Evolutionary conservation across 2,329 filamentous ascomycete genomes (phyloP).

Genomic region (Fusarium buharicum): DNA sequence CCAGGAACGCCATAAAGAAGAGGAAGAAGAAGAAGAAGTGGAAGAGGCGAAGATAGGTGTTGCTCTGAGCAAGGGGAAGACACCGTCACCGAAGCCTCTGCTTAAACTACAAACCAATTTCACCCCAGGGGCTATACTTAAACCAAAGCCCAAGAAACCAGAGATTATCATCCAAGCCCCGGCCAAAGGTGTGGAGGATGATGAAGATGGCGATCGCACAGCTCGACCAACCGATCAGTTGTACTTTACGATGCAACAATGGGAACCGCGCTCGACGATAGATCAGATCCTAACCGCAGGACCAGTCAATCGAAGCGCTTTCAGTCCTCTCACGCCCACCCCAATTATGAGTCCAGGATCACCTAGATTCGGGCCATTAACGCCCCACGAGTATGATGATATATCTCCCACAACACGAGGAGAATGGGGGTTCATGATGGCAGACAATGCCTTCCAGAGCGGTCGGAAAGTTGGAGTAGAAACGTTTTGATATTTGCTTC

Average conservation of each 20-base stretch:
- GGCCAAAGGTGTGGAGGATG: constrained; percentile 37
- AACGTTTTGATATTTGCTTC: constrained; percentile 27
- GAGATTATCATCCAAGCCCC: constrained; percentile 2
- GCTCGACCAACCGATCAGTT: constrained; percentile 50
- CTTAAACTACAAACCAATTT: constrained; percentile 61
- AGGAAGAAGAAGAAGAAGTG: constrained; percentile 32
- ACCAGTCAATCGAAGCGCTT: constrained; percentile 32
- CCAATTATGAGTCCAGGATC: constrained; percentile 40
- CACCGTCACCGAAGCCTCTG: constrained; percentile 43
- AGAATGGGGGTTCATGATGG: constrained; percentile 71
- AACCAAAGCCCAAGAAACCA: constrained; percentile 28
- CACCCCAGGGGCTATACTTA: constrained; percentile 23
- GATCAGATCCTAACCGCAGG: constrained; percentile 55
- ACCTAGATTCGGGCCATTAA: constrained; percentile 58
- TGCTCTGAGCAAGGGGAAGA: constrained; percentile 42
- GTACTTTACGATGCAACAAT: constrained; percentile 44
- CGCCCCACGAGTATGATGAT: constrained; percentile 69
- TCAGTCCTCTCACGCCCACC: constrained; percentile 40
- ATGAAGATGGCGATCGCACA: constrained; percentile 53
- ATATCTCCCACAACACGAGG: constrained; percentile 70
- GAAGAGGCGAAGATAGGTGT: constrained; percentile 40
- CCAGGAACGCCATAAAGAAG: constrained; percentile 39
- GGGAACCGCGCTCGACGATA: constrained; percentile 53
- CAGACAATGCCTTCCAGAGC: constrained; percentile 56
- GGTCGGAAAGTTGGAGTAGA: constrained; percentile 62